Conservation (phyloP, 2,329 filamentous ascomycete genomes). For the Blumeria graminis region DNA sequence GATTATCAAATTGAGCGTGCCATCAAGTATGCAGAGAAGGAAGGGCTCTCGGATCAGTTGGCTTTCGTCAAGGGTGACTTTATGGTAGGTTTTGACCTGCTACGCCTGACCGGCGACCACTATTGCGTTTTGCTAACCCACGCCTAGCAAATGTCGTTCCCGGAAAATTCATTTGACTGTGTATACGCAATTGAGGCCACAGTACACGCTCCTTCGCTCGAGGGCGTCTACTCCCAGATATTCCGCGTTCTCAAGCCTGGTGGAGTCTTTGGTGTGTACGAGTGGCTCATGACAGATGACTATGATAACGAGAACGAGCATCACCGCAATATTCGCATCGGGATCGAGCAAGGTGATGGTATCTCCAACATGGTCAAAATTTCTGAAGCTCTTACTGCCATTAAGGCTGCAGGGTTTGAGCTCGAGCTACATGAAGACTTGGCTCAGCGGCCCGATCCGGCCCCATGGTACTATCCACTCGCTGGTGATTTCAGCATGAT, state of each 20-base stretch:
- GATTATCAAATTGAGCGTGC: slow-evolving; percentile 96
- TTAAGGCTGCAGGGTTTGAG: slow-evolving; percentile 74
- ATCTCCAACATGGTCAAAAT: slow-evolving; percentile 96
- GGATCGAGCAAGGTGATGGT: slow-evolving; percentile 86
- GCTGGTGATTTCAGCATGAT: slow-evolving; percentile 71
- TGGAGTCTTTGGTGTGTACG: slow-evolving; percentile 88
- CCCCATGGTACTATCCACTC: slow-evolving; percentile 89
- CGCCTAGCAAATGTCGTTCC: slow-evolving; percentile 71
- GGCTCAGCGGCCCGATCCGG: slow-evolving; percentile 48
- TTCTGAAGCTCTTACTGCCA: slow-evolving; percentile 57
- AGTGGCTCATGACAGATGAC: slow-evolving; percentile 94
- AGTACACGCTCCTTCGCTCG: slow-evolving; percentile 73
- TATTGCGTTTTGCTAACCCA: not conserved
- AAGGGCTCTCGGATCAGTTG: slow-evolving; percentile 59
- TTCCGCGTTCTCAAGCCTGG: slow-evolving; percentile 91
- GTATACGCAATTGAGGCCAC: slow-evolving; percentile 97
- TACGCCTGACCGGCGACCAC: too few species aligned
- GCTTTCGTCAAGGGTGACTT: slow-evolving; percentile 89
- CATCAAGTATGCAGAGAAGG: slow-evolving; percentile 63
- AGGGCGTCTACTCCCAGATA: slow-evolving; percentile 86
- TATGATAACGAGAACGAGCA: slow-evolving; percentile 78
- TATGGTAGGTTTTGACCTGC: slow-evolving; percentile 31
- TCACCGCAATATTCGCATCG: slow-evolving; percentile 83
- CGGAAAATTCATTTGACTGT: slow-evolving; percentile 74
- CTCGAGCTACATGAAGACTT: slow-evolving; percentile 72